Evolutionary conservation across 169 alveolate genomes (phyloP), one percentile per base, ranked within the genome.

Genomic region (Cryptosporidium viatorum): DNA sequence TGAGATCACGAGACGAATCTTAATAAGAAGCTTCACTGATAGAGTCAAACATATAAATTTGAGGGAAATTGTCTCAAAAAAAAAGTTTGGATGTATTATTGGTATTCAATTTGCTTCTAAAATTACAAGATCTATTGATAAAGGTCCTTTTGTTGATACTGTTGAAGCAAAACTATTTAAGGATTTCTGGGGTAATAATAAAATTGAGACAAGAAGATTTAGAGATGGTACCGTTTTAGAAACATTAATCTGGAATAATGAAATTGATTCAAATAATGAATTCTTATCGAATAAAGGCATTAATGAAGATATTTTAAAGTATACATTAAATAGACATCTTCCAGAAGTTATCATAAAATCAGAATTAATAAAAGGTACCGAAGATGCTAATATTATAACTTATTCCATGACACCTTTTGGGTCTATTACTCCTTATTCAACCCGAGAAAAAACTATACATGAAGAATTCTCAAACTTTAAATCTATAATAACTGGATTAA

Each of bases 181-280:
- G 31, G 75, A 80, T 8, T 80, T 80, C 62, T 80, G 89, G 89
- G 89, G 74, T 12, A 33, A 14, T 33, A 18, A 80, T 29, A 80
- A 62, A 50, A 67, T 65, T 59, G 89, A 80, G 39, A 80, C 73
- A 26, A 80, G 89, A 80, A 59, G 68, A 45, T 80, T 80, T 41
- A 80, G 21, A 65, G 89, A 80, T 41, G 89, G 89, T 2, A 80
- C 58, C 9, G 75, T 80, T 26, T 59, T 80, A 62, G 89, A 80
- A 48, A 80, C 89, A 31, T 5, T 80, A 62, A 3, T 80, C 7
- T 80, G 89, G 89, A 70, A 80, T 35, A 26, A 31, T 26, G 50
- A 65, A 31, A 80, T 60, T 7, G 37, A 18, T n/a, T 8, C 23
- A 23, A 26, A 41, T 14, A 65, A 41, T 29, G 89, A 65, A 45